A percentile compares a stretch with the other conserved stretches of the same genome.
phyloP scores from a whole-genome alignment of 2,329 filamentous ascomycete genomes.

The Fusarium verticillioides region DNA sequence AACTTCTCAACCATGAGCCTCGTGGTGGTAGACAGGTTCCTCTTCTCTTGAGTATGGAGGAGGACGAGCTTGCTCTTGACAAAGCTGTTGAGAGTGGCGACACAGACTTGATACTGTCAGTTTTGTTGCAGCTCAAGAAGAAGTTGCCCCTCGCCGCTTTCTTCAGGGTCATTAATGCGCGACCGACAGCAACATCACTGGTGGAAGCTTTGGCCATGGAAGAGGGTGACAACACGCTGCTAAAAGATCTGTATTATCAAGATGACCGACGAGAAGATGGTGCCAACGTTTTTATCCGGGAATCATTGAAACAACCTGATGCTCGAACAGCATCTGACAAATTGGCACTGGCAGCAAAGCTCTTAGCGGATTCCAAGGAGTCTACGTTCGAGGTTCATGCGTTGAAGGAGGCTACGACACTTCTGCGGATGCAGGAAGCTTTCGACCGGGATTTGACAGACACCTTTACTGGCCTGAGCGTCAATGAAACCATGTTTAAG shows the following conservation, averaged over 20 bases:
- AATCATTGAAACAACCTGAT: conserved; percentile 80
- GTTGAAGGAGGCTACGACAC: conserved; percentile 80
- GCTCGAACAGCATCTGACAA: conserved; percentile 81
- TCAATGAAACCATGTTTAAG: conserved; percentile 93
- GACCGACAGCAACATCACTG: conserved; percentile 86
- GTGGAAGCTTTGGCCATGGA: conserved; percentile 83
- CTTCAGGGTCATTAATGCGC: conserved; percentile 88
- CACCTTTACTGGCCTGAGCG: conserved; percentile 81
- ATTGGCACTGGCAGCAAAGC: conserved; percentile 83
- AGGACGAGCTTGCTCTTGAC: conserved; percentile 93
- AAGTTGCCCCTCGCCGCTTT: conserved; percentile 91
- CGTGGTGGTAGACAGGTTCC: conserved; percentile 96
- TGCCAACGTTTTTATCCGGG: conserved; percentile 85
- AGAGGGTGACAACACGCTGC: conserved; percentile 78
- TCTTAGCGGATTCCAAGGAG: conserved; percentile 87
- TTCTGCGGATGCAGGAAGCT: conserved; percentile 86
- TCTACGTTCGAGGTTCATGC: conserved; percentile 77
- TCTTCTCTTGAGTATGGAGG: conserved; percentile 91
- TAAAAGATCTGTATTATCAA: conserved; percentile 98
- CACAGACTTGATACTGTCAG: conserved; percentile 90
- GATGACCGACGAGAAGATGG: conserved; percentile 92
- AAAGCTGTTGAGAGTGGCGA: conserved; percentile 97
- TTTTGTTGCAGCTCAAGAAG: conserved; percentile 87
- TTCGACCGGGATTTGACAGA: conserved; percentile 86
- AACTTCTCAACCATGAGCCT: conserved; percentile 92